A percentile compares a stretch with the other conserved stretches of the same genome.
Evolutionary conservation across 176 grass and related monocot genomes (phyloP).

Genomic region (Coix lacrymajobi): DNA sequence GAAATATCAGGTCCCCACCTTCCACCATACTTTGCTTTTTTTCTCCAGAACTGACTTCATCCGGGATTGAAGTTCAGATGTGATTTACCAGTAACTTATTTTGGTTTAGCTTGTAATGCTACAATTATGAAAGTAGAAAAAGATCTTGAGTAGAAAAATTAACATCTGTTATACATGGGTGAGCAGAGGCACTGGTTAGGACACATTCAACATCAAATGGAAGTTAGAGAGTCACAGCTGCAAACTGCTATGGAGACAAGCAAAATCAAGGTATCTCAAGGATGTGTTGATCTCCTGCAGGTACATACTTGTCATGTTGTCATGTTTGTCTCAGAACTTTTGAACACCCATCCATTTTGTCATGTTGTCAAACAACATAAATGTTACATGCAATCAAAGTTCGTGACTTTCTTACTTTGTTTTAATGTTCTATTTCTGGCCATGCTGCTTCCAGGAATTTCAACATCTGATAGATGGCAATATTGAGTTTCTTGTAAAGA

Average conservation of each 20-base stretch:
- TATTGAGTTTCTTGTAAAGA: constrained; percentile 70
- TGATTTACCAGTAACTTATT: constrained; percentile 27
- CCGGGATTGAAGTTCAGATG: not conserved
- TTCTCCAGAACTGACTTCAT: constrained; percentile 10
- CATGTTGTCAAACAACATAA: constrained; percentile 20
- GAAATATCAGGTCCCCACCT: constrained; percentile 79
- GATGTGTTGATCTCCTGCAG: constrained; percentile 87
- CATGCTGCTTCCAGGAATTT: constrained; percentile 72
- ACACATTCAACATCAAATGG: constrained; percentile 41
- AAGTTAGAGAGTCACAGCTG: constrained; percentile 50
- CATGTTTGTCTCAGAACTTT: constrained; percentile 5
- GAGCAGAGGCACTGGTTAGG: constrained; percentile 65
- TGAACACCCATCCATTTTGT: not conserved
- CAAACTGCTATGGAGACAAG: constrained; percentile 72
- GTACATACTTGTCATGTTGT: constrained; percentile 37
- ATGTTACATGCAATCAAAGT: constrained; percentile 6
- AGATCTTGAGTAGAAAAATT: not conserved
- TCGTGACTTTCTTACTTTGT: constrained; percentile 5
- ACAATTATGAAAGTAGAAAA: constrained; percentile 9
- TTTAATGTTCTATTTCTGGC: constrained; percentile 23
- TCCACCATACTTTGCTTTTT: constrained; percentile 8
- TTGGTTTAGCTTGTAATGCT: constrained; percentile 13
- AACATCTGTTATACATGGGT: constrained; percentile 28
- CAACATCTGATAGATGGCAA: constrained; percentile 78
- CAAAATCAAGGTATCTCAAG: constrained; percentile 77